Percentiles rank a stretch among this genome's conserved stretches.
Evolutionary conservation across 805 yeast genomes (phyloP).

Genomic region (Nakazawaea laoshanensis): DNA sequence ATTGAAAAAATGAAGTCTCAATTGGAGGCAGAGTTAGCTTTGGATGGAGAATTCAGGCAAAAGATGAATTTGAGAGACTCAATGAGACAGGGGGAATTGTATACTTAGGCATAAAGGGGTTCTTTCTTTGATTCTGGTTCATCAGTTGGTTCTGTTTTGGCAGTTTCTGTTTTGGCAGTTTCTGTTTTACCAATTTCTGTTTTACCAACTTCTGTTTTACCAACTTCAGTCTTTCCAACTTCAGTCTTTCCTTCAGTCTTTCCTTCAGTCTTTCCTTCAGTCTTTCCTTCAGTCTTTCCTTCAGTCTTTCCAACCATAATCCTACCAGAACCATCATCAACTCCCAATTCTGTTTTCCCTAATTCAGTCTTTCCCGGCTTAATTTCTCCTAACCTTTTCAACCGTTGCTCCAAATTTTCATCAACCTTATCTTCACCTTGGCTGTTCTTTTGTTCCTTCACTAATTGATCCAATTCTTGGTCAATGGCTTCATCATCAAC

Average conservation of each 20-base stretch:
- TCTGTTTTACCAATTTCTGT: constrained; percentile 8
- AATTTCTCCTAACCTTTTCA: constrained; percentile 5
- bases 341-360: constrained; percentile 8
- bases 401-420: not conserved
- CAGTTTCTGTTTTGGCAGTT: constrained; percentile 7
- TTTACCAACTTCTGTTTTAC: constrained; percentile 8
- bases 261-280: constrained; percentile 3
- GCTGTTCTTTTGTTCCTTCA: not conserved
- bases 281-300: not conserved
- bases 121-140: constrained; percentile 1
- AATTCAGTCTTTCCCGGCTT: not conserved
- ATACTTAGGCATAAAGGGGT: not conserved
- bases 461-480: constrained; percentile 3
- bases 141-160: constrained; percentile 7
- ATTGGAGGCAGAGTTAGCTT: constrained; percentile 22
- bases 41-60: constrained; percentile 15
- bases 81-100: constrained; percentile 24
- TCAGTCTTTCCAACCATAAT: not conserved
- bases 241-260: constrained; percentile 8
- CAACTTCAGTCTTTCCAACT: constrained; percentile 7
- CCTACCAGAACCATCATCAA: constrained; percentile 6
- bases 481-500: constrained; percentile 7
- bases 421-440: constrained; percentile 1
- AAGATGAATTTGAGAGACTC: constrained; percentile 30
- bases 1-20: constrained; percentile 25